Conservation (phyloP, 2,329 filamentous ascomycete genomes). For the Blastomyces gilchristii region DNA sequence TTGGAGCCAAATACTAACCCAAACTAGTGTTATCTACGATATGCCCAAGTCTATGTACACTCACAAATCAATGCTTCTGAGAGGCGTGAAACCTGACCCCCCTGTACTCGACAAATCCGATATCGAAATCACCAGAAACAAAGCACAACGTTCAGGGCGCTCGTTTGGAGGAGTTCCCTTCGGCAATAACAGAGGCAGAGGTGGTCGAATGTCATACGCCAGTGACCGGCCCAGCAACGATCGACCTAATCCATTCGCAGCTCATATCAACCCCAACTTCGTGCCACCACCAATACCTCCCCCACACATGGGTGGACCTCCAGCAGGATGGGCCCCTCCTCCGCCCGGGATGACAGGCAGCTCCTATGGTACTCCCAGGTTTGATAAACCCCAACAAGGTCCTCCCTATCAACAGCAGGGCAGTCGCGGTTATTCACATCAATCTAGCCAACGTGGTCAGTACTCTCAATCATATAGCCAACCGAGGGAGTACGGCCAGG, state of each 20-base stretch:
- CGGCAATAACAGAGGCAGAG: conserved; percentile 34
- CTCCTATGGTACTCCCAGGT: conserved; percentile 16
- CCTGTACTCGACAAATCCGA: conserved; percentile 66
- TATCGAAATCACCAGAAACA: conserved; percentile 59
- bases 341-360: conserved; percentile 25
- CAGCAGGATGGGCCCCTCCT: conserved; percentile 17
- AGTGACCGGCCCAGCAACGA: conserved; percentile 21
- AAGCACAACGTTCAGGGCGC: conserved; percentile 56
- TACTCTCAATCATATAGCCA: conserved; percentile 9
- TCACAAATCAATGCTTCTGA: conserved; percentile 91
- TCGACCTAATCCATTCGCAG: conserved; percentile 38
- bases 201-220: conserved; percentile 47
- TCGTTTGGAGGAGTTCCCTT: conserved; percentile 60
- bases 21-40: conserved; percentile 65
- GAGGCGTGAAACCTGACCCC: conserved; percentile 63
- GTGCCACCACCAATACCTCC: conserved; percentile 19
- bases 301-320: conserved; percentile 21
- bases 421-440: conserved; percentile 12
- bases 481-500: conserved; percentile 12
- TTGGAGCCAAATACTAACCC: conserved; percentile 20
- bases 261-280: conserved; percentile 38
- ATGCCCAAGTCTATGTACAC: conserved; percentile 61
- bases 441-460: conserved; percentile 10
- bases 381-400: conserved; percentile 19
- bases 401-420: conserved; percentile 14